Conservation (phyloP, 2,329 filamentous ascomycete genomes). For the Colletotrichum orbiculare region DNA sequence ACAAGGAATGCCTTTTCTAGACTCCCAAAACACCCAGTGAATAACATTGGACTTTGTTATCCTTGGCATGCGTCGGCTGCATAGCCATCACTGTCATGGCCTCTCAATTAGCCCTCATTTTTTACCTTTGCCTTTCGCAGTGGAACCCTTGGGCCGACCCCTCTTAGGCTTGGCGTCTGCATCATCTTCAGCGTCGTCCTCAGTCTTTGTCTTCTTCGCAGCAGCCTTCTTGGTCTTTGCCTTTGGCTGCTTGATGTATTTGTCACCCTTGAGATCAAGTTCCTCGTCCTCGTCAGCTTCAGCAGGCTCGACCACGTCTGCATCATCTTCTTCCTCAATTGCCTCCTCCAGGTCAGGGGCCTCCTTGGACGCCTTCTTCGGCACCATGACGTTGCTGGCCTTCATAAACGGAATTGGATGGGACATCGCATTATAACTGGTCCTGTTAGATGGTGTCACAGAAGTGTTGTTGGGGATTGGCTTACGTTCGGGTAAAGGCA, state of each 20-base stretch:
- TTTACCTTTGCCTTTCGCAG: constrained; percentile 62
- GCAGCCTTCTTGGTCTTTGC: constrained; percentile 61
- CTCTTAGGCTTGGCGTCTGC: constrained; percentile 67
- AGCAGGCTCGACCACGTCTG: constrained; percentile 66
- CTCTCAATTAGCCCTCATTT: constrained; percentile 36
- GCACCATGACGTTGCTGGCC: constrained; percentile 78
- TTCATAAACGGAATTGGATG: constrained; percentile 98
- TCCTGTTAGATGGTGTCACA: constrained; percentile 18
- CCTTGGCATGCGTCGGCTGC: too few relatives aligned
- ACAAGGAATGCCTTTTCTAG: too few relatives aligned
- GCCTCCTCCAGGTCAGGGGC: constrained; percentile 96
- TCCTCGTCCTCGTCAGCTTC: constrained; percentile 80
- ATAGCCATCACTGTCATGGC: too few relatives aligned
- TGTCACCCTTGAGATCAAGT: constrained; percentile 90
- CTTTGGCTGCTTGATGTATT: constrained; percentile 94
- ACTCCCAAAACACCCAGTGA: too few relatives aligned
- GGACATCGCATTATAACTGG: constrained; percentile 83
- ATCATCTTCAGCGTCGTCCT: constrained; percentile 61
- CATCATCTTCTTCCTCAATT: constrained; percentile 89
- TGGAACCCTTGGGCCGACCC: constrained; percentile 51
- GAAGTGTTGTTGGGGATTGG: constrained; percentile 39
- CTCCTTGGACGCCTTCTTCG: constrained; percentile 78
- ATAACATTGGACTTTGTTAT: too few relatives aligned
- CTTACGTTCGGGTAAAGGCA: constrained; percentile 88
- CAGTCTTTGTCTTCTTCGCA: constrained; percentile 50